These are phyloP conservation scores for Malus hybrid DNA, from an alignment of 331 rosid genomes.

Conservation along the genomic window DNA sequence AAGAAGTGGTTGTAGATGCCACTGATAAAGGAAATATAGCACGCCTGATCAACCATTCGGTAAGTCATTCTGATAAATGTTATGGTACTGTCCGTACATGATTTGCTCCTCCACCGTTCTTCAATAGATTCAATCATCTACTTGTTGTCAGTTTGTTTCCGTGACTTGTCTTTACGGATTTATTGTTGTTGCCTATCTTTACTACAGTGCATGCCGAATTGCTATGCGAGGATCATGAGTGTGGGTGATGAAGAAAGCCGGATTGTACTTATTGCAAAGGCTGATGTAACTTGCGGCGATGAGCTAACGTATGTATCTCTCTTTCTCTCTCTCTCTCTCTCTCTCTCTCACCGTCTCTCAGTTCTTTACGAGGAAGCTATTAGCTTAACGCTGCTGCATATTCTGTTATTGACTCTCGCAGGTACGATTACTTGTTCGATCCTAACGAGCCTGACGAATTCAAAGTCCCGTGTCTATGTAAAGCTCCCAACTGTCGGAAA, in stretches of 20 bases:
- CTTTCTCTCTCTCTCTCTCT: neutral
- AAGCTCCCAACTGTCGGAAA: conserved; percentile 86
- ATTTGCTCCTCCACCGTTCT: neutral
- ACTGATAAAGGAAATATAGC: conserved; percentile 99
- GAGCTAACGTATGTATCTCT: conserved; percentile 66
- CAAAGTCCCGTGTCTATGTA: conserved; percentile 97
- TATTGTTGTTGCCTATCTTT: conserved; percentile 3
- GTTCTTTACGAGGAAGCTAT: neutral
- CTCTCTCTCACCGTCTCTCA: neutral
- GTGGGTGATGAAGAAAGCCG: conserved; percentile 95
- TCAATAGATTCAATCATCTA: neutral
- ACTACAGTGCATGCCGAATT: conserved; percentile 89
- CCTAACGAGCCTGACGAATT: conserved; percentile 93
- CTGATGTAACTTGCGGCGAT: conserved; percentile 65
- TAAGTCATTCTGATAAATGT: conserved; percentile 30
- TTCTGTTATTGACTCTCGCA: conserved; percentile 24
- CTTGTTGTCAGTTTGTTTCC: neutral
- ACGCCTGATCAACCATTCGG: conserved; percentile 93
- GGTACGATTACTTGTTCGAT: conserved; percentile 97
- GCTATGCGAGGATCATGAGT: conserved; percentile 99
- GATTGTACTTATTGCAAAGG: conserved; percentile 92
- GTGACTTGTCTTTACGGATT: neutral
- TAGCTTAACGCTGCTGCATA: neutral
- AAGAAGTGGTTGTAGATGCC: conserved; percentile 99
- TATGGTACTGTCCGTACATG: neutral